Percentiles rank a stretch among this genome's conserved stretches.
Evolutionary conservation across 140 eudicot species (phyloP).

Genomic region (Anethum foeniculum): DNA sequence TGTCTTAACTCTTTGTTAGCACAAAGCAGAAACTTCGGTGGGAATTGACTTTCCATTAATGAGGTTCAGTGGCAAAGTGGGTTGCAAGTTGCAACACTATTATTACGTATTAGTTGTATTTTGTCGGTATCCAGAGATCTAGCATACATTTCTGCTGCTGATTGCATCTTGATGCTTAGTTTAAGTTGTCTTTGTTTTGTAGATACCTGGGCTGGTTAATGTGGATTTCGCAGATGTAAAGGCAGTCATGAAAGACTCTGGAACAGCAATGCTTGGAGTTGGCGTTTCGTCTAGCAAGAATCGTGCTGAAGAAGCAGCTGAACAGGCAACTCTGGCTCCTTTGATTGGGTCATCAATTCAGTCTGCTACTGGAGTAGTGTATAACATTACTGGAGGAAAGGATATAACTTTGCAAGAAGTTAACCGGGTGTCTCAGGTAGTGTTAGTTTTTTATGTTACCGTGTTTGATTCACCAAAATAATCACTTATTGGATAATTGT

Average conservation of each 20-base stretch:
- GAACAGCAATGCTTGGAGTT: constrained; percentile 99
- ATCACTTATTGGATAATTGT: background rate
- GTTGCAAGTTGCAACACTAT: constrained; percentile 1
- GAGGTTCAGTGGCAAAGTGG: background rate
- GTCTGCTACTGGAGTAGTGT: constrained; percentile 95
- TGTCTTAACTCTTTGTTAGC: background rate
- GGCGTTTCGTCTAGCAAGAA: constrained; percentile 94
- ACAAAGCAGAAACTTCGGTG: background rate
- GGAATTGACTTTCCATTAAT: background rate
- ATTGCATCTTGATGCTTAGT: constrained; percentile 2
- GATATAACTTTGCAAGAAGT: constrained; percentile 97
- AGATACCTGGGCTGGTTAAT: constrained; percentile 96
- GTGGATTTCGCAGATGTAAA: constrained; percentile 98
- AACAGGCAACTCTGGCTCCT: constrained; percentile 97
- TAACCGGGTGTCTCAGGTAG: constrained; percentile 90
- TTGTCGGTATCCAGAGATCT: background rate
- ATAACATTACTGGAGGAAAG: constrained; percentile 89
- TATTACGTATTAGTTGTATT: background rate
- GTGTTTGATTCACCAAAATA: background rate
- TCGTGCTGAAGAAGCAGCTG: constrained; percentile 99
- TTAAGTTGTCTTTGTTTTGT: constrained; percentile 6
- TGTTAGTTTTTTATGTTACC: too few species aligned
- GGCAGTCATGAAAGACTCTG: constrained; percentile 94
- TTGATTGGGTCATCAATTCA: constrained; percentile 88
- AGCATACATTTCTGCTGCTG: background rate